Percentiles rank a stretch among this genome's conserved stretches.
Conservation (phyloP, 805 yeast species). For the Metschnikowia corniflorae region DNA sequence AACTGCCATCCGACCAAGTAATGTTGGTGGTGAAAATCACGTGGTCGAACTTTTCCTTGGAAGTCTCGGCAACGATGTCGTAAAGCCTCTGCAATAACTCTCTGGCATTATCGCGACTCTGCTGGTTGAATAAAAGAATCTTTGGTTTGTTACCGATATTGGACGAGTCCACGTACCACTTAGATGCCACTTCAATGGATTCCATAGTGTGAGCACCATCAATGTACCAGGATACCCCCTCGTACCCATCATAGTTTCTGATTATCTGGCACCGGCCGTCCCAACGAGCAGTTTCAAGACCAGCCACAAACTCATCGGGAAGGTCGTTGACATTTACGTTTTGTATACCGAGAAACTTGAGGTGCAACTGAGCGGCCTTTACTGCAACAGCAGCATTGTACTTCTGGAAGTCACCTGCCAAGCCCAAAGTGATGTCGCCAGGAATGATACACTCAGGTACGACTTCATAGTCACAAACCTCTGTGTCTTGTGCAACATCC, state of each 20-base stretch:
- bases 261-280: slow-evolving; percentile 93
- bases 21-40: slow-evolving; percentile 87
- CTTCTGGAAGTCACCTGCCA: slow-evolving; percentile 80
- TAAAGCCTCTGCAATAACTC: slow-evolving; percentile 56
- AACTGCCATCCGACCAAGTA: slow-evolving; percentile 82
- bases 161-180: slow-evolving; percentile 57
- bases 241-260: slow-evolving; percentile 37
- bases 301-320: slow-evolving; percentile 51
- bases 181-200: slow-evolving; percentile 75
- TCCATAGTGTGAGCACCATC: slow-evolving; percentile 98
- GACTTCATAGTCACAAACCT: slow-evolving; percentile 42
- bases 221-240: slow-evolving; percentile 65
- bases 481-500: slow-evolving; percentile 66
- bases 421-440: slow-evolving; percentile 53
- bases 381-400: slow-evolving; percentile 87
- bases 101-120: slow-evolving; percentile 75
- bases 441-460: slow-evolving; percentile 46
- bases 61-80: slow-evolving; percentile 33
- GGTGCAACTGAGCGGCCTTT: slow-evolving; percentile 59
- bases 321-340: slow-evolving; percentile 25
- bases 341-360: slow-evolving; percentile 45
- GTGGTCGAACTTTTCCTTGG: slow-evolving; percentile 56
- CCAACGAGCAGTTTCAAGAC: slow-evolving; percentile 73
- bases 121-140: slow-evolving; percentile 87
- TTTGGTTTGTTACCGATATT: slow-evolving; percentile 22